These are phyloP conservation scores for Cutaneotrichosporon sp. DNA, from an alignment of 1,284 basidiomycete species.

Conservation along the genomic window DNA sequence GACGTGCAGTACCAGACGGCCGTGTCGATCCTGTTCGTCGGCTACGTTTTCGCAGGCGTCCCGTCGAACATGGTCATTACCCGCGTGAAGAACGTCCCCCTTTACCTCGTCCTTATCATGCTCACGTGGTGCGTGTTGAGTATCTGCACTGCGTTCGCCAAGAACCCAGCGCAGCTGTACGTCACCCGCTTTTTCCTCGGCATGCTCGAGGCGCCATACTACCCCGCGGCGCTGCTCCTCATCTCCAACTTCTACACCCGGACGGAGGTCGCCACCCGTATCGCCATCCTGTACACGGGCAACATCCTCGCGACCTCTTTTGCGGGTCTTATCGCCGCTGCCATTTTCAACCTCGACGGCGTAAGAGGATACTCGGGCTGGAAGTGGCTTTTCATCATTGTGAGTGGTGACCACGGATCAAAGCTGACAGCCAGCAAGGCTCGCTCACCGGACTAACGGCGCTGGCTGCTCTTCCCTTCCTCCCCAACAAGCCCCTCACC, in stretches of 20 bases:
- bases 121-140: conserved; percentile 28
- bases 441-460: conserved; percentile 15
- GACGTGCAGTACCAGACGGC: conserved; percentile 34
- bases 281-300: conserved; percentile 38
- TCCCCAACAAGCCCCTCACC: conserved; percentile 16
- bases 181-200: conserved; percentile 43
- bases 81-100: conserved; percentile 29
- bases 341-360: conserved; percentile 20
- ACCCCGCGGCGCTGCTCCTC: conserved; percentile 41
- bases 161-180: conserved; percentile 33
- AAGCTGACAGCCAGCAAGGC: conserved; percentile 10
- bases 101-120: conserved; percentile 35
- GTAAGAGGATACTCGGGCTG: conserved; percentile 20
- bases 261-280: conserved; percentile 40
- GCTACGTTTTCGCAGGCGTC: conserved; percentile 40
- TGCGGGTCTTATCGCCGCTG: conserved; percentile 22
- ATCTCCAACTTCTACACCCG: conserved; percentile 44
- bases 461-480: conserved; percentile 13
- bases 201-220: conserved; percentile 32
- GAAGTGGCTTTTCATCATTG: conserved; percentile 27
- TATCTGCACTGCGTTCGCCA: conserved; percentile 19
- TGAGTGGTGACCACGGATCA: background rate
- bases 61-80: conserved; percentile 40
- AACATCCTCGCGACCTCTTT: conserved; percentile 25
- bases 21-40: conserved; percentile 44